phyloP scores from a whole-genome alignment of 495 filamentous ascomycete genomes.

The Neurospora sp. region DNA sequence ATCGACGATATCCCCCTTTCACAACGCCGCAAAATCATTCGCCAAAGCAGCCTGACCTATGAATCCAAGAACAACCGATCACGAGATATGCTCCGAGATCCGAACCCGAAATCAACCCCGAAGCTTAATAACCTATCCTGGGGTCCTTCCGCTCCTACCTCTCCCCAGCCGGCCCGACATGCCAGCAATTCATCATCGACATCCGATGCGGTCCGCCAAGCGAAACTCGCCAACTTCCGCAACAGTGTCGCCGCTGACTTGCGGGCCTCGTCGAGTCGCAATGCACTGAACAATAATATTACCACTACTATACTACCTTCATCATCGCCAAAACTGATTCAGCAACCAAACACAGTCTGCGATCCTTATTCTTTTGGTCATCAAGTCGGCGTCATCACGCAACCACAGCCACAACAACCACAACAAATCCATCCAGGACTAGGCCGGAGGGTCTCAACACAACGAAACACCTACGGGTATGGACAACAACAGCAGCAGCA shows the following conservation, averaged over 20 bases:
- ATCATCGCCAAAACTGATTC: background rate
- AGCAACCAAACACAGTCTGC: background rate
- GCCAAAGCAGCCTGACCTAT: constrained; percentile 26
- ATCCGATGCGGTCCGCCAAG: constrained; percentile 39
- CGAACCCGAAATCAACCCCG: constrained; percentile 11
- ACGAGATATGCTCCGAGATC: constrained; percentile 1
- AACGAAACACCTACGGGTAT: background rate
- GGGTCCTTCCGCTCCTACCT: constrained; percentile 35
- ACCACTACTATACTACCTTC: background rate
- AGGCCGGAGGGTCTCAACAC: background rate
- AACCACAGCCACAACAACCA: background rate
- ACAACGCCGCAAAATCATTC: constrained; percentile 48
- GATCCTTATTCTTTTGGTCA: background rate
- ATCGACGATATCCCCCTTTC: constrained; percentile 67
- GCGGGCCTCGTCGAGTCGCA: constrained; percentile 11
- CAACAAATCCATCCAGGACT: background rate
- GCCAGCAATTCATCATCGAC: constrained; percentile 16
- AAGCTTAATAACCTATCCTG: constrained; percentile 12
- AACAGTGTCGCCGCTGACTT: constrained; percentile 58
- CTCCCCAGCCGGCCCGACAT: constrained; percentile 45
- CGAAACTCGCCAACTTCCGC: constrained; percentile 65
- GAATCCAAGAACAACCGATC: background rate
- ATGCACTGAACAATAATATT: background rate
- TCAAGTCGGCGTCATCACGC: background rate
- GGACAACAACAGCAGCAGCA: background rate